Base-by-base conservation (phyloP, 1,284 basidiomycete genomes). In the Malassezia yamatoensis region DNA sequence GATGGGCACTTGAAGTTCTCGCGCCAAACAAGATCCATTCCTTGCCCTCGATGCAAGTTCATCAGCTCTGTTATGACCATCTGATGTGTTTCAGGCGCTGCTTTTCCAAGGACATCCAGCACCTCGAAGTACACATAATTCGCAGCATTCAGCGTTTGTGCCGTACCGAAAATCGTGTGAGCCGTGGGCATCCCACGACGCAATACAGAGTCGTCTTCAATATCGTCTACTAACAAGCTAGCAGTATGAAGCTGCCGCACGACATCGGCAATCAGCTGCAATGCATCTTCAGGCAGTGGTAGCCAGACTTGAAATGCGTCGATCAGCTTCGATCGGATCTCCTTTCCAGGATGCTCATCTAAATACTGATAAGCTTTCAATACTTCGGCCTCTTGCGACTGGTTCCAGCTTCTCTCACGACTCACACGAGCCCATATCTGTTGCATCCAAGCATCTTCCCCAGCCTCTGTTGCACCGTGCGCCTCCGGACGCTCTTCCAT, bases 61-160 rank as follows among this genome's bases (percentile, higher is more conserved):
- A 98, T 78, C 39, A 98, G 77, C 70, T 98, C 93, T 56, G 66
- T 63, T 4, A 65, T 63, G 1, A 74, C 62, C 38, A 70, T 53
- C 12, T 60, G 49, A 52, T 68, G 55, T 39, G 48, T 46, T 9
- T 42, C 39, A 12, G 49, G 18, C 13, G 82, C 0, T 88, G 79
- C 65, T 88, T 85, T 64, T 86, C 81, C 75, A 86, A 89, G 0
- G 41, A 67, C 59, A 21, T 56, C 56, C n/a, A 75, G 64, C 1
- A 67, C 72, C 15, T 68, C 80, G 69, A 96, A 96, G 75, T 94
- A 96, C 40, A 90, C 88, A 66, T 96, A 96, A 75, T 96, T 96
- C 1, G 91, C 93, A 0, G 88, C 85, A 74, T 99, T 99, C 78
- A 98, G 91, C 0, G 93, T 96, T 73, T 96, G 91, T 0, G 93